Conservation (phyloP, 2,329 filamentous ascomycete species). For the Nothophoma quercina region DNA sequence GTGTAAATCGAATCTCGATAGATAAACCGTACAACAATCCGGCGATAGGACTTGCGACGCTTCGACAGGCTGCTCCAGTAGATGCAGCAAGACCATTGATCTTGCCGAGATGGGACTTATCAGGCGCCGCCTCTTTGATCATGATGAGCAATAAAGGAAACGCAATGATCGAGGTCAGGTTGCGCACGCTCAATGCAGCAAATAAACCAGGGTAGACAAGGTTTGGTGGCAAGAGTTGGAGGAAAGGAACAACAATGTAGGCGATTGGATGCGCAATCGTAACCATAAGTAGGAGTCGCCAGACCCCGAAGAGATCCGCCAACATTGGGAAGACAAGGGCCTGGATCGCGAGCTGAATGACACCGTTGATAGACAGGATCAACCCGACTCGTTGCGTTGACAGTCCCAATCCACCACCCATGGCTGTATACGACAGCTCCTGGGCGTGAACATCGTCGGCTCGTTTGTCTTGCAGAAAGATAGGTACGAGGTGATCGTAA, state of each 20-base stretch:
- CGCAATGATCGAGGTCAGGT: constrained; percentile 72
- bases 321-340: constrained; percentile 73
- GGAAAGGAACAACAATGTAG: constrained; percentile 74
- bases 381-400: constrained; percentile 71
- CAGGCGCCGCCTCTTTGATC: constrained; percentile 74
- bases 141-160: constrained; percentile 75
- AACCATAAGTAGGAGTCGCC: constrained; percentile 70
- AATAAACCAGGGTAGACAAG: constrained; percentile 70
- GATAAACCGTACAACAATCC: constrained; percentile 72
- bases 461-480: constrained; percentile 85
- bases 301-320: constrained; percentile 70
- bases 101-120: constrained; percentile 68
- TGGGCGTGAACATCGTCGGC: constrained; percentile 44
- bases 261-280: constrained; percentile 71
- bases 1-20: constrained; percentile 63
- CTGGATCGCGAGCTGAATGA: constrained; percentile 77
- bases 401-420: constrained; percentile 70
- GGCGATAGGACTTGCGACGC: constrained; percentile 71
- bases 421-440: constrained; percentile 35
- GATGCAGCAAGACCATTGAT: constrained; percentile 78
- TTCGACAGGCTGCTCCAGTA: constrained; percentile 74
- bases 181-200: constrained; percentile 69
- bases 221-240: constrained; percentile 64
- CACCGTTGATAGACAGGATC: constrained; percentile 73
- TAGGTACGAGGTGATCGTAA: constrained; percentile 89